These are phyloP conservation scores for Tothia fuscella DNA, from an alignment of 2,329 filamentous ascomycete species.

Conservation along the genomic window DNA sequence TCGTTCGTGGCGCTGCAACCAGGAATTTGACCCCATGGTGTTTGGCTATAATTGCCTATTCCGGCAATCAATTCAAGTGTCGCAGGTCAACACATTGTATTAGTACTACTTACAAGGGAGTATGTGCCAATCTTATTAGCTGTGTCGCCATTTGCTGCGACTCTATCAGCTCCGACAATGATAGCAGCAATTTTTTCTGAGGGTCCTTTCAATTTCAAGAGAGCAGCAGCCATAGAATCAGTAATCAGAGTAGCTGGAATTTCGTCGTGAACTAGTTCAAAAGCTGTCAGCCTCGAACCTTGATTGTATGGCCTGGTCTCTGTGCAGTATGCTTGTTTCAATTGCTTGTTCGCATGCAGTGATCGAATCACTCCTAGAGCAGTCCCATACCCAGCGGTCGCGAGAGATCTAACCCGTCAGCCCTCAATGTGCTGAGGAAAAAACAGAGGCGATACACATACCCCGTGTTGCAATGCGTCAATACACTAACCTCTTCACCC, in stretches of 20 bases:
- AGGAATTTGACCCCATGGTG: slow-evolving; percentile 88
- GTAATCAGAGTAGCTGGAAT: slow-evolving; percentile 89
- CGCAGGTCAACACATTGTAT: not conserved
- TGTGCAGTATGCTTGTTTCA: slow-evolving; percentile 85
- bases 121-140: slow-evolving; percentile 99
- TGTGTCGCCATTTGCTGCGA: slow-evolving; percentile 92
- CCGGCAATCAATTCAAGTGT: not conserved
- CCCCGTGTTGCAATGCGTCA: slow-evolving; percentile 98
- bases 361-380: slow-evolving; percentile 88
- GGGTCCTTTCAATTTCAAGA: slow-evolving; percentile 54
- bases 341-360: slow-evolving; percentile 50
- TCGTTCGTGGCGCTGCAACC: slow-evolving; percentile 87
- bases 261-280: slow-evolving; percentile 86
- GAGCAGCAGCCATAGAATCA: slow-evolving; percentile 88
- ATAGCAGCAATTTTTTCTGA: slow-evolving; percentile 64
- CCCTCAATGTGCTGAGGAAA: not conserved
- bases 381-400: slow-evolving; percentile 95
- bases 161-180: slow-evolving; percentile 87
- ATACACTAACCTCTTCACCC: slow-evolving; percentile 53
- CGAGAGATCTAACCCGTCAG: slow-evolving; percentile 54
- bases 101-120: slow-evolving; percentile 39
- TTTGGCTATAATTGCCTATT: slow-evolving; percentile 64
- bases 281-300: slow-evolving; percentile 85
- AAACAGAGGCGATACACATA: slow-evolving; percentile 23
- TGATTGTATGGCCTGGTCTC: slow-evolving; percentile 98